Evolutionary conservation across 108 stramenopile genomes (phyloP), one percentile per base, ranked within the genome.

Genomic region (Cyclostephanos invisitatus): DNA sequence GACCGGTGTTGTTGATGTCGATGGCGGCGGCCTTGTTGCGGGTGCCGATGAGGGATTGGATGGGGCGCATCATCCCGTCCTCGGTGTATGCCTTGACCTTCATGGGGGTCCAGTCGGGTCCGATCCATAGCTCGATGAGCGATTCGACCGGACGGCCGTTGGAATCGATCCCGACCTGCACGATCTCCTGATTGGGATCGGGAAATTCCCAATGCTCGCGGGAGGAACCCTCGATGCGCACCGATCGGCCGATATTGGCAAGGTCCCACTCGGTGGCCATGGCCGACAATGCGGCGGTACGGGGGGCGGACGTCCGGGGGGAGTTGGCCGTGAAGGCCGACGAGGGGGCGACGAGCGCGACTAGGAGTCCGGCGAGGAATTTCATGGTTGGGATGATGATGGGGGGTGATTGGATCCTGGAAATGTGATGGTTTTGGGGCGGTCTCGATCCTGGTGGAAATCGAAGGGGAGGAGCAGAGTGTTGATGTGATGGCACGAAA

Each of bases 31-130:
- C 78, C 78, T 83, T 83, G 74, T 83, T 83, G 40, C 82, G 73
- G 40, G 82, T 83, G 9, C 82, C 82, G 44, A 83, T 80, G 50
- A 83, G 73, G 42, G 82, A 57, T 37, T 83, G 82, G 68, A 83
- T 53, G 44, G 82, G 82, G 67, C 78, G 82, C 78, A 80, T 65
- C 68, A 75, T 79, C 22, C 82, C 82, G 49, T 83, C 82, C 78
- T 83, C 82, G 32, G 75, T 83, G 82, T 83, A 80, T 29, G 74
- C 77, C 78, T 83, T 83, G 40, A 83, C 78, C 74, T 79, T 80
- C 74, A 83, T 76, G 77, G 82, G 82, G n/a, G 82, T 83, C 82
- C 82, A 83, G 78, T 83, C 82, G 74, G 82, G 82, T 70, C 82
- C 82, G 25, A 83, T 83, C 82, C 82, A 83, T 12, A 83, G 58